phyloP scores from a whole-genome alignment of 805 yeast genomes.

The Candida odintsovae region DNA sequence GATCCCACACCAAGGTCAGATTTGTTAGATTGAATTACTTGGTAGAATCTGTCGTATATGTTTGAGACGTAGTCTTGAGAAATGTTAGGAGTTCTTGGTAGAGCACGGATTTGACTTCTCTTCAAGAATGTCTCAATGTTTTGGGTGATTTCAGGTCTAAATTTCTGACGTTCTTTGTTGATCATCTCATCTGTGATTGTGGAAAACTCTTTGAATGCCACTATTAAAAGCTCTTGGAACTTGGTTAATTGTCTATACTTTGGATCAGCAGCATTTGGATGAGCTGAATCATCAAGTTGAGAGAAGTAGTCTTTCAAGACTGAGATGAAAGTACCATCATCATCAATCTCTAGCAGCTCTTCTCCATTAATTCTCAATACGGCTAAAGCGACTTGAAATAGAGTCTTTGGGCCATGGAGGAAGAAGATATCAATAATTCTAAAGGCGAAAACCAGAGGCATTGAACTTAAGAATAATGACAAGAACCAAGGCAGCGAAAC shows the following conservation, averaged over 20 bases:
- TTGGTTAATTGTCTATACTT: constrained; percentile 65
- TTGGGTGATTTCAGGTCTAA: constrained; percentile 70
- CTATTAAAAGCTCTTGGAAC: constrained; percentile 85
- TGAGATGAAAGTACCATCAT: constrained; percentile 88
- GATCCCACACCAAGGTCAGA: constrained; percentile 45
- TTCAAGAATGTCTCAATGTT: constrained; percentile 90
- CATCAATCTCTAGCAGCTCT: constrained; percentile 68
- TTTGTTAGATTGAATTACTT: constrained; percentile 64
- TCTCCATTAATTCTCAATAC: constrained; percentile 87
- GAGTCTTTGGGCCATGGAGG: constrained; percentile 79
- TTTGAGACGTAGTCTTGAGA: constrained; percentile 54
- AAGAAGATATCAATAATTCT: constrained; percentile 87
- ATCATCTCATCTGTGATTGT: constrained; percentile 73
- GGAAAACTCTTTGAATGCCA: constrained; percentile 87
- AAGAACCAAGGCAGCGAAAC: constrained; percentile 96
- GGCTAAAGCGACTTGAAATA: constrained; percentile 92
- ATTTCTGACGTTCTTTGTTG: constrained; percentile 59
- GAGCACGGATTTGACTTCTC: constrained; percentile 81
- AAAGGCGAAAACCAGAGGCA: constrained; percentile 93
- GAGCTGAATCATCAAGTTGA: constrained; percentile 71
- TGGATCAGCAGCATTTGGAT: constrained; percentile 62
- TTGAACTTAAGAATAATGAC: constrained; percentile 80
- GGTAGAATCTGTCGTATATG: constrained; percentile 80
- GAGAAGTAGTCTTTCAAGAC: constrained; percentile 78
- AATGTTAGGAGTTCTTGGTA: constrained; percentile 67